Evolutionary conservation across 1,139 yeast species (phyloP).

Genomic region (Yamadazyma blattariae): DNA sequence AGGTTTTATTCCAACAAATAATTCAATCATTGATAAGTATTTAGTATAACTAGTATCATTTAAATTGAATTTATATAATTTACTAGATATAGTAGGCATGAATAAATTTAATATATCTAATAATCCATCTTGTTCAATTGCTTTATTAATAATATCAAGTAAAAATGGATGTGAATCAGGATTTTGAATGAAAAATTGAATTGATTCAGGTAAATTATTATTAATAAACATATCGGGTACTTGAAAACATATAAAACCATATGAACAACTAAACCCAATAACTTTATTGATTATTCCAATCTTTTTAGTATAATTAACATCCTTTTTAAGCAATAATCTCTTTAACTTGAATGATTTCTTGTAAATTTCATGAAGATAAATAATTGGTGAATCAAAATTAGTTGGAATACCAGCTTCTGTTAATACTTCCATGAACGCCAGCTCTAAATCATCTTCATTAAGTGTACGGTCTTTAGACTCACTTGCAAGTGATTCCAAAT

Average conservation of each 20-base stretch:
- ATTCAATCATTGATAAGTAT: constrained; percentile 53
- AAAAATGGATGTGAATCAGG: constrained; percentile 50
- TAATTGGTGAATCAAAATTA: constrained; percentile 32
- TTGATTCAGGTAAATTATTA: constrained; percentile 28
- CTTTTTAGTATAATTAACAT: constrained; percentile 37
- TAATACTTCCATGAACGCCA: constrained; percentile 52
- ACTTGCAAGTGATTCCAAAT: constrained; percentile 35
- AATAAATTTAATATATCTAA: constrained; percentile 58
- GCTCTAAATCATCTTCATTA: constrained; percentile 29
- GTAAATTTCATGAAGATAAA: constrained; percentile 48
- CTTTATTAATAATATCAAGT: constrained; percentile 52
- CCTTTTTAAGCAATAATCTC: constrained; percentile 41
- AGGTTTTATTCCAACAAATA: constrained; percentile 57
- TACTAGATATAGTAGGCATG: constrained; percentile 44
- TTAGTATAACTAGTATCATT: constrained; percentile 51
- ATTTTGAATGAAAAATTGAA: constrained; percentile 27
- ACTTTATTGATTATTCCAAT: constrained; percentile 44
- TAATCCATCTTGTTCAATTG: constrained; percentile 65
- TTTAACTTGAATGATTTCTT: constrained; percentile 32
- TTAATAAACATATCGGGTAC: constrained; percentile 63
- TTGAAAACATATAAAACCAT: constrained; percentile 68
- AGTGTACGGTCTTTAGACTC: constrained; percentile 29
- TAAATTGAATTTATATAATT: constrained; percentile 27
- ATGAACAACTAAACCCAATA: constrained; percentile 56
- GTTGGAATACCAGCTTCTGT: constrained; percentile 48